Percentiles rank a stretch among this genome's conserved stretches.
Evolutionary conservation across 257 asterid species (phyloP).

Genomic region (Orobanche coerulescens): DNA sequence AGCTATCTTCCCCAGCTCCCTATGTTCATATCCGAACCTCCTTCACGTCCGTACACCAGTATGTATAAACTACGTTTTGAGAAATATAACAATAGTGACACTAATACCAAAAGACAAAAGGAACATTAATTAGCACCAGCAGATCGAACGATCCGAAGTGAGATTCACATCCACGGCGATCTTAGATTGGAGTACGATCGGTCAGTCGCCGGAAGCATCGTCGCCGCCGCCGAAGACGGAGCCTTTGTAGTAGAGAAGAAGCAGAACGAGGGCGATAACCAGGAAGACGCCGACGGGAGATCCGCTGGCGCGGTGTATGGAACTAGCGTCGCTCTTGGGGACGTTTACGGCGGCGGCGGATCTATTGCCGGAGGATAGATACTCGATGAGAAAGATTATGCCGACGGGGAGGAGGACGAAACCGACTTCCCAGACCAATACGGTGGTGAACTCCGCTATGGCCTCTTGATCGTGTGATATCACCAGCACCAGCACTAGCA

Average conservation of each 20-base stretch:
- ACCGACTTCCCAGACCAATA: constrained; percentile 67
- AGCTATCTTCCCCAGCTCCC: not conserved
- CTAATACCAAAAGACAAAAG: not conserved
- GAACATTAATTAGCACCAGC: not conserved
- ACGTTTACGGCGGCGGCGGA: constrained; percentile 48
- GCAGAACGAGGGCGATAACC: constrained; percentile 48
- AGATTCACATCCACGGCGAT: not conserved
- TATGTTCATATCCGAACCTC: constrained; percentile 28
- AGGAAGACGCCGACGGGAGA: constrained; percentile 87
- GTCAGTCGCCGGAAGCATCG: constrained; percentile 65
- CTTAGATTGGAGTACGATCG: constrained; percentile 19
- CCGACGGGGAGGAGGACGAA: constrained; percentile 69
- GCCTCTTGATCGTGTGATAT: constrained; percentile 78
- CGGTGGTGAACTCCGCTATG: constrained; percentile 68
- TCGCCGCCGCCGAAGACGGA: constrained; percentile 83
- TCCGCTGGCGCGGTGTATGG: constrained; percentile 80
- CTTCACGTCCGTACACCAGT: constrained; percentile 26
- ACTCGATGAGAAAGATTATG: constrained; percentile 70
- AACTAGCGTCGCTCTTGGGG: constrained; percentile 62
- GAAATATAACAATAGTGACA: not conserved
- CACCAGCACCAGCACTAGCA: constrained; percentile 44
- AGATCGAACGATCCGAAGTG: not conserved
- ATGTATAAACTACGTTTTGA: constrained; percentile 5
- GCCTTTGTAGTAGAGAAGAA: constrained; percentile 58
- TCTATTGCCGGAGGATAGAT: constrained; percentile 76